phyloP scores from a whole-genome alignment of 768 basidiomycete genomes.

The Clathrus columnatus region DNA sequence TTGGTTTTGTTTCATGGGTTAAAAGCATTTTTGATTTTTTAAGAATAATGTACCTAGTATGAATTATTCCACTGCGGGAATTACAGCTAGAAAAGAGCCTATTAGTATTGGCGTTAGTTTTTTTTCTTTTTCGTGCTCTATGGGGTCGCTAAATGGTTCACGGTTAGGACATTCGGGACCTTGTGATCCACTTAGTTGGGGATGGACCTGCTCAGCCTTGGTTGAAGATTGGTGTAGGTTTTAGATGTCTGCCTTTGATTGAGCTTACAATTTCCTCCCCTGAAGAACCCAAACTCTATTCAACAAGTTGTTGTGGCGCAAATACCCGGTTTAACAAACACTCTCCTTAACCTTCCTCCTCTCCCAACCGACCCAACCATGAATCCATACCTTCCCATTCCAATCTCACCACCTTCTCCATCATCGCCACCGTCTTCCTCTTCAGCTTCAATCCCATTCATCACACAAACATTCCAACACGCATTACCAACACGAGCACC shows the following conservation, averaged over 20 bases:
- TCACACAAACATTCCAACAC: constrained; percentile 77
- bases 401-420: background rate
- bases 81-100: constrained; percentile 60
- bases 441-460: background rate
- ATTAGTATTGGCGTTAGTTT: constrained; percentile 70
- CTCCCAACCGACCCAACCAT: background rate
- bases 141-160: background rate
- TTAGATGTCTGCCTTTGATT: too few species aligned
- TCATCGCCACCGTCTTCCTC: background rate
- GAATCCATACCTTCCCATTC: background rate
- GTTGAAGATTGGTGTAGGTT: constrained; percentile 84
- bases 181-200: constrained; percentile 71
- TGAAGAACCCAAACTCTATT: too few species aligned
- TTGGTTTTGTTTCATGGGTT: constrained; percentile 10
- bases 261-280: too few species aligned
- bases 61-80: constrained; percentile 74
- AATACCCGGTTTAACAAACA: background rate
- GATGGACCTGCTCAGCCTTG: constrained; percentile 82
- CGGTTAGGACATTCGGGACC: constrained; percentile 75
- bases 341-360: background rate
- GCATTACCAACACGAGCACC: constrained; percentile 91
- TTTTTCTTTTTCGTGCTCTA: background rate
- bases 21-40: constrained; percentile 4
- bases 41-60: constrained; percentile 61
- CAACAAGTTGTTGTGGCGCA: background rate